phyloP scores from a whole-genome alignment of 192 early-diverging fungal species.

The Geosiphon pyriformis region DNA sequence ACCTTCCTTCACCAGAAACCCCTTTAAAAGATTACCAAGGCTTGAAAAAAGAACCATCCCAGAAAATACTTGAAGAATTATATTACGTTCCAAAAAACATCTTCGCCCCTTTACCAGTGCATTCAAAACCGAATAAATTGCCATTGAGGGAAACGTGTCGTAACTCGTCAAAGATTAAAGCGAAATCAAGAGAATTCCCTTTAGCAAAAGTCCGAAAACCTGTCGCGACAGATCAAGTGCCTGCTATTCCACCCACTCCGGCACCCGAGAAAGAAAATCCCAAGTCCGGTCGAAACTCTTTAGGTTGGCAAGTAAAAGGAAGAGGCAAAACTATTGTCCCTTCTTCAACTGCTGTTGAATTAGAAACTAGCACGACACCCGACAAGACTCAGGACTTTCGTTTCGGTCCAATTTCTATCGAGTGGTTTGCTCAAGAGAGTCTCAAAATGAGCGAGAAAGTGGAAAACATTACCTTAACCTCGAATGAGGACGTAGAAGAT shows the following conservation, averaged over 20 bases:
- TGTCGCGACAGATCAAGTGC: background rate
- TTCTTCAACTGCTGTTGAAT: background rate
- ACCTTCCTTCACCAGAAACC: background rate
- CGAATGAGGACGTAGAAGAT: background rate
- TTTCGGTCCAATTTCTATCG: conserved; percentile 29
- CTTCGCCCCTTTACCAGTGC: conserved; percentile 1
- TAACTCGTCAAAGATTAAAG: conserved; percentile 1
- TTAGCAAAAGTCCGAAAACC: background rate
- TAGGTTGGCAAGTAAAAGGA: background rate
- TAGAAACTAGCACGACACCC: background rate
- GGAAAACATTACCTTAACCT: background rate
- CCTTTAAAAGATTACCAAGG: background rate
- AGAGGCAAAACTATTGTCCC: background rate
- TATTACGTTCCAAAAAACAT: conserved; percentile 17
- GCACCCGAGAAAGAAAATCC: background rate
- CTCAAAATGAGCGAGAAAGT: conserved; percentile 9
- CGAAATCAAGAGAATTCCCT: background rate
- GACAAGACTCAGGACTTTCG: conserved; percentile 28
- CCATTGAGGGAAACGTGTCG: background rate
- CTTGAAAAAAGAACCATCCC: background rate
- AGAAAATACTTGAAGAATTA: background rate
- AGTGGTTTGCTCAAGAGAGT: conserved; percentile 29
- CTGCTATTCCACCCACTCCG: conserved; percentile 10
- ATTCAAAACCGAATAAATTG: background rate
- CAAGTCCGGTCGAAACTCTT: background rate